phyloP scores from a whole-genome alignment of 2,329 filamentous ascomycete species.

The Teratosphaeria nubilosa region DNA sequence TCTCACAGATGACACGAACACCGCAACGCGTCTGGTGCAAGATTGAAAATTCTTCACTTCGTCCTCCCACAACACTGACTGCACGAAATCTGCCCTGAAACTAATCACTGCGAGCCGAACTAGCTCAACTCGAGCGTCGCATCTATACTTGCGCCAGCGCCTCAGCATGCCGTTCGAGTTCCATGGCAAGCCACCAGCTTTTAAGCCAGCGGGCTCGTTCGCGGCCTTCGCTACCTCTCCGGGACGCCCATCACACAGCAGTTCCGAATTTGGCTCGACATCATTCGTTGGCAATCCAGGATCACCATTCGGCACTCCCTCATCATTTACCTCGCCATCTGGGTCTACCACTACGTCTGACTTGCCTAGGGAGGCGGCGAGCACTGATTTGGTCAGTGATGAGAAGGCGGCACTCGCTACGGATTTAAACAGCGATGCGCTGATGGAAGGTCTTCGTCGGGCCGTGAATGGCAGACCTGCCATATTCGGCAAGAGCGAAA shows the following conservation, averaged over 20 bases:
- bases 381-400: not conserved
- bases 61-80: not conserved
- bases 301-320: not conserved
- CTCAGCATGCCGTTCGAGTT: conserved; percentile 11
- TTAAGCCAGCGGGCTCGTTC: not conserved
- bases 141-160: not conserved
- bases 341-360: not conserved
- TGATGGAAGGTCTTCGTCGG: not conserved
- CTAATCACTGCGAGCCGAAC: not conserved
- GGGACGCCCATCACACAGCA: not conserved
- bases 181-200: conserved; percentile 6
- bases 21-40: not conserved
- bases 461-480: not conserved
- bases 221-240: not conserved
- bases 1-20: not conserved
- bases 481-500: not conserved
- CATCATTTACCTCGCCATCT: not conserved
- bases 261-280: not conserved
- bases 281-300: conserved; percentile 1
- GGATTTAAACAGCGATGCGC: not conserved
- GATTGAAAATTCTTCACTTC: not conserved
- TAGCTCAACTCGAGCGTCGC: not conserved
- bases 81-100: not conserved
- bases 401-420: not conserved
- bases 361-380: not conserved